Evolutionary conservation across 2,329 filamentous ascomycete species (phyloP).

Genomic region (Paecilomyces formosus): DNA sequence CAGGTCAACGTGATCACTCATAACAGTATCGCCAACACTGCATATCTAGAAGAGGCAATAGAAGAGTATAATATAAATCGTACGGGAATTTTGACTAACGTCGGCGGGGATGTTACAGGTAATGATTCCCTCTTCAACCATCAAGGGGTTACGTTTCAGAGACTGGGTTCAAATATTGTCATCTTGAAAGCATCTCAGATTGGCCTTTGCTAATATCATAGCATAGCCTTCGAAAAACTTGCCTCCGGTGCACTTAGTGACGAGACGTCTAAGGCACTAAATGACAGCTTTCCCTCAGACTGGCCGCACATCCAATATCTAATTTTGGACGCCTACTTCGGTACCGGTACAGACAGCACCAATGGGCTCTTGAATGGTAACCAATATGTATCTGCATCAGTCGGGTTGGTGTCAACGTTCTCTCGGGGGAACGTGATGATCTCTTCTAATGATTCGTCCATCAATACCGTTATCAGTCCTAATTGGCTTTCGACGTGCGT

Average conservation of each 20-base stretch:
- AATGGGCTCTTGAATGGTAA: slow-evolving; percentile 4
- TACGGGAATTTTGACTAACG: background rate
- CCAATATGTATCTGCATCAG: slow-evolving; percentile 21
- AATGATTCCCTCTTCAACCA: background rate
- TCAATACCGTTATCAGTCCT: background rate
- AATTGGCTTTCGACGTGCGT: background rate
- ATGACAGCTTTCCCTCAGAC: background rate
- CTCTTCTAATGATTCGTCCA: slow-evolving; percentile 13
- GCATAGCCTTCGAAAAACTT: background rate
- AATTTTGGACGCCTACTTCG: background rate
- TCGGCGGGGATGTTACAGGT: background rate
- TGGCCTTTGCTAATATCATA: background rate
- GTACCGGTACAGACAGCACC: background rate
- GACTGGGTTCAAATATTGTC: background rate
- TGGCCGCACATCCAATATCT: background rate
- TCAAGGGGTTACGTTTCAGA: background rate
- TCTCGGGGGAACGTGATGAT: slow-evolving; percentile 43
- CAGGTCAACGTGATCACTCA: slow-evolving; percentile 18
- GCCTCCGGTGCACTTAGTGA: background rate
- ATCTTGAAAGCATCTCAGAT: background rate
- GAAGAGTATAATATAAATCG: slow-evolving; percentile 2
- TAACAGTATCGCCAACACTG: slow-evolving; percentile 9
- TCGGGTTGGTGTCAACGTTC: slow-evolving; percentile 23
- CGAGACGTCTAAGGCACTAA: background rate
- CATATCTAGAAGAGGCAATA: slow-evolving; percentile 15